A percentile compares a stretch with the other conserved stretches of the same genome.
Evolutionary conservation across 352 stramenopile species (phyloP).

Genomic region (Phytophthora cactorum): DNA sequence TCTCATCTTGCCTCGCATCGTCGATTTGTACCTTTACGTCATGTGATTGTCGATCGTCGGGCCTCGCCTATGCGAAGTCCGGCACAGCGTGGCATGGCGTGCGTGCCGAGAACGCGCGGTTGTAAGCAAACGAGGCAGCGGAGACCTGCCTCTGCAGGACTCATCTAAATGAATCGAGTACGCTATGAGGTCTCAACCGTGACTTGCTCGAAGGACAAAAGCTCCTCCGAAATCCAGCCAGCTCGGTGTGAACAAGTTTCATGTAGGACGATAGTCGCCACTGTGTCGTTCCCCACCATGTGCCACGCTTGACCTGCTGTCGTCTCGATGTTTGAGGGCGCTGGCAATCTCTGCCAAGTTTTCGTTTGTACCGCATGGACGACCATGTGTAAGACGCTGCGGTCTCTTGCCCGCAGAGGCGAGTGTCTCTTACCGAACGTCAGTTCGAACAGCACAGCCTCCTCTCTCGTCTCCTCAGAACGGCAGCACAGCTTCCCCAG

Average conservation of each 20-base stretch:
- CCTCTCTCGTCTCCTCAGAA: slow-evolving; percentile 26
- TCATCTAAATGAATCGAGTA: background rate
- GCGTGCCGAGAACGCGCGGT: slow-evolving; percentile 26
- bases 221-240: slow-evolving; percentile 15
- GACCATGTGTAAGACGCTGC: slow-evolving; percentile 22
- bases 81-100: slow-evolving; percentile 11
- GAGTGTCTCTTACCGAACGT: slow-evolving; percentile 36
- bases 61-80: slow-evolving; percentile 13
- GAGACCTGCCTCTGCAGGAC: slow-evolving; percentile 11
- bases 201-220: background rate
- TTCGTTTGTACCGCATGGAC: slow-evolving; percentile 30
- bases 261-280: slow-evolving; percentile 13
- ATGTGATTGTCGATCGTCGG: background rate
- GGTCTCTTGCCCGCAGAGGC: slow-evolving; percentile 19
- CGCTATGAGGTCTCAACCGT: background rate
- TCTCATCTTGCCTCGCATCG: slow-evolving; percentile 12
- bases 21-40: slow-evolving; percentile 19
- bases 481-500: slow-evolving; percentile 1
- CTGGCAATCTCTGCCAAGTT: slow-evolving; percentile 29
- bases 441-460: slow-evolving; percentile 34
- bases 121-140: slow-evolving; percentile 26
- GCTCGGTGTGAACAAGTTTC: slow-evolving; percentile 25
- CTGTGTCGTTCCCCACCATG: slow-evolving; percentile 25
- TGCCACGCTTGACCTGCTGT: slow-evolving; percentile 23
- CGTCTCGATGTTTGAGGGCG: slow-evolving; percentile 17